Base-by-base conservation (phyloP, 345 rosid species). In the Brassica juncea region DNA sequence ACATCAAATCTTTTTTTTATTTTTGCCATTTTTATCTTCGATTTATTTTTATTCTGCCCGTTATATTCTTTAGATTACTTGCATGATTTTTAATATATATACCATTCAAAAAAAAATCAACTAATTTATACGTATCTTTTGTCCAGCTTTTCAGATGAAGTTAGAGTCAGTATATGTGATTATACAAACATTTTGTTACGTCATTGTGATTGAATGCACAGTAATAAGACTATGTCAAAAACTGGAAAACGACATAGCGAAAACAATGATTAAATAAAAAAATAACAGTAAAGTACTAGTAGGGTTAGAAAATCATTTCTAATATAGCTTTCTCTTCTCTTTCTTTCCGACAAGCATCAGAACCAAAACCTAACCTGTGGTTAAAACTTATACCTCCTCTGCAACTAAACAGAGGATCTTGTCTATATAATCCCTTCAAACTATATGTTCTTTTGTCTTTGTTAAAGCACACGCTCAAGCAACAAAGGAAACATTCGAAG, bases 301-400 rank as follows among this genome's bases (percentile, higher is more conserved):
- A 52, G 77, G 69, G 8, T 66, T 67, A 32, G 16, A 52, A 68
- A 69, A 71, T 62, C 14, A 75, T 68, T 21, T 30, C 14, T 49
- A 19, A 3, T 9, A 54, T 68, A 74, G 75, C 78, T 72, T 76
- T 70, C 83, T 14, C 72, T 86, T 77, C 54, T 83, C 42, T 42
- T 42, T 42, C 49, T 42, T 42, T 84, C 74, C 80, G 86, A 88
- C 86, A 79, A 78, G 68, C 86, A 86, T 83, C 76, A 68, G 52
- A 88, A 89, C 85, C 88, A 86, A 88, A 86, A 76, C 84, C 90
- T 62, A 88, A 84, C 88, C 84, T 86, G 81, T 86, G 80, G 89
- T 89, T 86, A 88, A 80, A 80, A 80, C 84, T 75, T 65, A 75
- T 70, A 54, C 52, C 73, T 79, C 74, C 73, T 79, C 74, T 73